Evolutionary conservation across 192 early-diverging fungal genomes (phyloP).

Genomic region (Geosiphon pyriformis): DNA sequence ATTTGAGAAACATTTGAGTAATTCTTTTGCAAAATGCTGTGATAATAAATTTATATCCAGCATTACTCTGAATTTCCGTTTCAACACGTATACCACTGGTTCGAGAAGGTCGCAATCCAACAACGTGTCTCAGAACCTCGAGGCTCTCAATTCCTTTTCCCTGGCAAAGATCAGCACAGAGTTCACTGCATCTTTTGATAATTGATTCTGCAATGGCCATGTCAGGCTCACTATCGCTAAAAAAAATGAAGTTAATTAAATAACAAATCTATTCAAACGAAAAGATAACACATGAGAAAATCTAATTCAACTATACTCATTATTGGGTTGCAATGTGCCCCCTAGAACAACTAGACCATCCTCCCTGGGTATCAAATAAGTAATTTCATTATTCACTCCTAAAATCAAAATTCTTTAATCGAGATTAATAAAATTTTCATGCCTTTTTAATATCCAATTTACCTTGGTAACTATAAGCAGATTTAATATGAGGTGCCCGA

Average conservation of each 20-base stretch:
- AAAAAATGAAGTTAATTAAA: no score
- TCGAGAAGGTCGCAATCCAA: constrained; percentile 54
- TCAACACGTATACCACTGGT: constrained; percentile 47
- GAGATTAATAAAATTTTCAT: background rate
- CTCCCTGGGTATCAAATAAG: constrained; percentile 82
- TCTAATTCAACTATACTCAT: constrained; percentile 43
- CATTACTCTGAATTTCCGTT: constrained; percentile 41
- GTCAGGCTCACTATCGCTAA: constrained; percentile 10
- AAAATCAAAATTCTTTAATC: background rate
- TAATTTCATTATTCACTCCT: constrained; percentile 36
- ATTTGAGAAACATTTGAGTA: no score
- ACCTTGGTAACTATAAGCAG: constrained; percentile 44
- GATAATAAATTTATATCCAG: no score
- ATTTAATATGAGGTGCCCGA: constrained; percentile 64
- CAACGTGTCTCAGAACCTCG: constrained; percentile 41
- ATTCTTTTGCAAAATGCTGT: no score
- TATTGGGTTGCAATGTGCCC: constrained; percentile 53
- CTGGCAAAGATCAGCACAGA: constrained; percentile 43
- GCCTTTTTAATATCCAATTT: constrained; percentile 19
- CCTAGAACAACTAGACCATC: constrained; percentile 74
- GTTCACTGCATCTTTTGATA: constrained; percentile 35
- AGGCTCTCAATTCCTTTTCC: constrained; percentile 33
- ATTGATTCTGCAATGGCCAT: constrained; percentile 31
- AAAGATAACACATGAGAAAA: no score
- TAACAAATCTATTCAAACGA: no score